Evolutionary conservation across 176 grass and related monocot species (phyloP).

Genomic region (Olyra latifolia): DNA sequence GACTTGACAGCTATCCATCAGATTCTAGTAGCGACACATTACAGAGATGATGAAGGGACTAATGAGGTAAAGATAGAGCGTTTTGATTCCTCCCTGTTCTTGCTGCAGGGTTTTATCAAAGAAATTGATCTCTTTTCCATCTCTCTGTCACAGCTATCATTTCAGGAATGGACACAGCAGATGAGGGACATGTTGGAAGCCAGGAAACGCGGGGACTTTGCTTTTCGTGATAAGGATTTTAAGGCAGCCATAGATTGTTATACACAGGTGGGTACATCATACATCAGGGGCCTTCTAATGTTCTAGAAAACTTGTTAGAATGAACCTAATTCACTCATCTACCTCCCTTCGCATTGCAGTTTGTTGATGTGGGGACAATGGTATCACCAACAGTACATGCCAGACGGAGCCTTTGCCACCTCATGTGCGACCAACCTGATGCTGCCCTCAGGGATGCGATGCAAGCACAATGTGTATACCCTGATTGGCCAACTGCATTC

Average conservation of each 20-base stretch:
- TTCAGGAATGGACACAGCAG: conserved; percentile 99
- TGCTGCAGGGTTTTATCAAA: neutral
- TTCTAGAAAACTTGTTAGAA: neutral
- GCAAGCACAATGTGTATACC: conserved; percentile 86
- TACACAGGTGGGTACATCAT: conserved; percentile 54
- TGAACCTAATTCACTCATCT: neutral
- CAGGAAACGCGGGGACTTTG: conserved; percentile 82
- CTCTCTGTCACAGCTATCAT: conserved; percentile 66
- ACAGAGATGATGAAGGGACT: conserved; percentile 89
- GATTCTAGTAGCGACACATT: conserved; percentile 75
- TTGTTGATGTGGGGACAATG: conserved; percentile 92
- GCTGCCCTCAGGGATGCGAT: conserved; percentile 88
- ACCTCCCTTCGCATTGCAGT: conserved; percentile 46
- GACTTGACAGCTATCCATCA: conserved; percentile 94
- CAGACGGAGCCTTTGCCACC: conserved; percentile 81
- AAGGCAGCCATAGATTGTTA: conserved; percentile 86
- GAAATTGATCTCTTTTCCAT: neutral
- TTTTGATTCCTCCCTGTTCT: neutral
- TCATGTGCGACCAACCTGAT: conserved; percentile 80
- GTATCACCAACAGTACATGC: conserved; percentile 83
- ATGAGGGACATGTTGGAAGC: conserved; percentile 98
- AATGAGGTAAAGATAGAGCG: conserved; percentile 65
- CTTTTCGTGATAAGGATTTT: conserved; percentile 98
- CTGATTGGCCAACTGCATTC: conserved; percentile 94
- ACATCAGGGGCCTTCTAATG: neutral